Percentiles rank a stretch among this genome's conserved stretches.
Conservation (phyloP, 495 filamentous ascomycete genomes). For the Hypoxylon subgilvum region DNA sequence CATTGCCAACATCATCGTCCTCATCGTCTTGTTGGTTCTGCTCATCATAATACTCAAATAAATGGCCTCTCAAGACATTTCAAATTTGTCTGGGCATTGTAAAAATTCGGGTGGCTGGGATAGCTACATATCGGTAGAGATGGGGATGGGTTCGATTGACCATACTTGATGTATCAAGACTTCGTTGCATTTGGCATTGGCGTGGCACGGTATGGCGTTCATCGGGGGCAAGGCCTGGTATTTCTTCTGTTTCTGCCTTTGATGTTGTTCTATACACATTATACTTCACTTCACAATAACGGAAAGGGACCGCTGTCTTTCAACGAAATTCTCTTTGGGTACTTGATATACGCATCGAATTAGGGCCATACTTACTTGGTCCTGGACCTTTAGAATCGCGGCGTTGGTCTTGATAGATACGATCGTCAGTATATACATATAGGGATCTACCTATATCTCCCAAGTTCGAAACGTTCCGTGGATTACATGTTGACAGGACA, state of each 20-base stretch:
- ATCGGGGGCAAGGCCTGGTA: conserved; percentile 12
- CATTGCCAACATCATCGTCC: too few species aligned
- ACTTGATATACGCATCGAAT: conserved; percentile 17
- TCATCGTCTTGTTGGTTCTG: too few species aligned
- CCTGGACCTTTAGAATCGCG: conserved; percentile 1
- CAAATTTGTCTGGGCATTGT: too few species aligned
- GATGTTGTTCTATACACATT: conserved; percentile 25
- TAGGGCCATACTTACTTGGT: conserved; percentile 7
- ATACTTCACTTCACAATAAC: conserved; percentile 9
- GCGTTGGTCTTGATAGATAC: neutral
- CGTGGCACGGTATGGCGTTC: conserved; percentile 37
- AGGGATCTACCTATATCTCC: too few species aligned
- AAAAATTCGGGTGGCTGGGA: neutral
- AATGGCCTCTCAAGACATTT: too few species aligned
- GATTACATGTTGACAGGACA: neutral
- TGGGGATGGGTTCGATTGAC: conserved; percentile 1
- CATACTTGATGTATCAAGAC: conserved; percentile 17
- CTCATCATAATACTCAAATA: too few species aligned
- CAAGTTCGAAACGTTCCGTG: neutral
- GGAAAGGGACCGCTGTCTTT: conserved; percentile 5
- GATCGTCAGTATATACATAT: neutral
- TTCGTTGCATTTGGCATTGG: conserved; percentile 39
- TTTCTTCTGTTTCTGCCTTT: neutral
- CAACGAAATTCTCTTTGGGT: conserved; percentile 16
- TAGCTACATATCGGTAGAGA: neutral